Conservation (phyloP, 805 yeast genomes). For the Yamadazyma phyllophila region DNA sequence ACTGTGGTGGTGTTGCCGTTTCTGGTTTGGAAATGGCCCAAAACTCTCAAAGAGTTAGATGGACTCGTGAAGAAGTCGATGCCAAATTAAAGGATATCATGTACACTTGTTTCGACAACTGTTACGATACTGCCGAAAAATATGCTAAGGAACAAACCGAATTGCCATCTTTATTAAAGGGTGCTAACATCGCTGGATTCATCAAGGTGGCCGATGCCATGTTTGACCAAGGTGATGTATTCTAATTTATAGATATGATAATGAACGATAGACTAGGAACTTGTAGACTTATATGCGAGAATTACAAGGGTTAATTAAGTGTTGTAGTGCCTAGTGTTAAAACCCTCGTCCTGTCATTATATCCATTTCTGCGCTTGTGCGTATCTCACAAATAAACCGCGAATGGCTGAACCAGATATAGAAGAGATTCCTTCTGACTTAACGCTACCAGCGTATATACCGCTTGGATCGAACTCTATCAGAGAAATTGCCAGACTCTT, state of each 20-base stretch:
- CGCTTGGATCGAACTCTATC: slow-evolving; percentile 6
- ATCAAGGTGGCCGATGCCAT: slow-evolving; percentile 97
- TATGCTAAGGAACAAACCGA: slow-evolving; percentile 69
- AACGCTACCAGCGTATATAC: slow-evolving; percentile 11
- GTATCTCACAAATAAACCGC: neutral
- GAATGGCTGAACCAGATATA: slow-evolving; percentile 3
- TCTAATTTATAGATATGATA: slow-evolving; percentile 20
- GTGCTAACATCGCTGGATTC: slow-evolving; percentile 99
- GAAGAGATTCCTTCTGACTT: slow-evolving; percentile 8
- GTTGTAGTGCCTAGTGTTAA: neutral
- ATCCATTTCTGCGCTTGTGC: too few relatives aligned
- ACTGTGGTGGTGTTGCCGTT: slow-evolving; percentile 99
- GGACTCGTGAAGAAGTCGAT: slow-evolving; percentile 95
- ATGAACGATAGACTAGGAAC: slow-evolving; percentile 2
- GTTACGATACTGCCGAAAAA: slow-evolving; percentile 80
- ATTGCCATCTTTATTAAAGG: slow-evolving; percentile 93
- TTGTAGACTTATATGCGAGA: too few relatives aligned
- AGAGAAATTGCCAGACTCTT: slow-evolving; percentile 1
- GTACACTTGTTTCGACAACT: slow-evolving; percentile 89
- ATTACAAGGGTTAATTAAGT: neutral
- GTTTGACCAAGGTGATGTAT: slow-evolving; percentile 93
- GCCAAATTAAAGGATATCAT: slow-evolving; percentile 85
- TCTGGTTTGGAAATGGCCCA: slow-evolving; percentile 99
- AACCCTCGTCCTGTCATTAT: too few relatives aligned
- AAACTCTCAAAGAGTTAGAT: slow-evolving; percentile 89